Conservation (phyloP, 2,329 filamentous ascomycete genomes). For the Curvularia lunata region DNA sequence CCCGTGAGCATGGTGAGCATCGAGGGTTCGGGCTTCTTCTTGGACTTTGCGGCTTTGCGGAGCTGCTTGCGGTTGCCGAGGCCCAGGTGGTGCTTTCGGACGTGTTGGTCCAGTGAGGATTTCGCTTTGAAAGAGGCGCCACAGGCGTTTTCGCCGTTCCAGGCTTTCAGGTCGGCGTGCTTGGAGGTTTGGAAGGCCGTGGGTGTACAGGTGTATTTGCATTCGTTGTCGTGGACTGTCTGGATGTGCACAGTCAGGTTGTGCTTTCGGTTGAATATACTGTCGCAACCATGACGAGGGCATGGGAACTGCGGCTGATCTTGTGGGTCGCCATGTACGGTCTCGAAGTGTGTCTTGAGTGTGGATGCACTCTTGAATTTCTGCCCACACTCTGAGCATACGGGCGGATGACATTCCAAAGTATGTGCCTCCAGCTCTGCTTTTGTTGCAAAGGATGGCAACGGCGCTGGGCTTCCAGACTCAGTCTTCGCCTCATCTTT, state of each 20-base stretch:
- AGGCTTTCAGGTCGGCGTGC: constrained; percentile 63
- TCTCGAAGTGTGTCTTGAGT: constrained; percentile 74
- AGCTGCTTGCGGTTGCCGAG: constrained; percentile 51
- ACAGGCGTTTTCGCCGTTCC: constrained; percentile 73
- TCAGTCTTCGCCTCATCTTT: constrained; percentile 33
- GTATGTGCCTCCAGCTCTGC: constrained; percentile 75
- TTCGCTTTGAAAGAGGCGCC: constrained; percentile 79
- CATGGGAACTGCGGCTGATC: constrained; percentile 65
- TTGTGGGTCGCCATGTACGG: constrained; percentile 62
- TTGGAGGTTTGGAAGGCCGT: constrained; percentile 64
- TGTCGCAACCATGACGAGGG: constrained; percentile 70
- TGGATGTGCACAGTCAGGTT: constrained; percentile 83
- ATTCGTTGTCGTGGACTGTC: constrained; percentile 74
- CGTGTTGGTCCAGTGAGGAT: constrained; percentile 79
- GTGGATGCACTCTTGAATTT: constrained; percentile 62
- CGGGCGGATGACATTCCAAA: constrained; percentile 71
- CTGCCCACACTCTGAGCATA: constrained; percentile 75
- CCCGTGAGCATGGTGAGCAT: constrained; percentile 61
- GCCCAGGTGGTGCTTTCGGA: constrained; percentile 82
- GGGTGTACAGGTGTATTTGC: constrained; percentile 78
- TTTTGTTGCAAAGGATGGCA: constrained; percentile 69
- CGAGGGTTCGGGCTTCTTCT: constrained; percentile 36
- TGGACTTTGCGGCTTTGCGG: constrained; percentile 49
- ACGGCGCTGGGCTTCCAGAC: constrained; percentile 1
- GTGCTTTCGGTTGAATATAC: constrained; percentile 80